Percentiles rank a stretch among this genome's conserved stretches.
Conservation (phyloP, 2,329 filamentous ascomycete species). For the Exophiala alcalophila region DNA sequence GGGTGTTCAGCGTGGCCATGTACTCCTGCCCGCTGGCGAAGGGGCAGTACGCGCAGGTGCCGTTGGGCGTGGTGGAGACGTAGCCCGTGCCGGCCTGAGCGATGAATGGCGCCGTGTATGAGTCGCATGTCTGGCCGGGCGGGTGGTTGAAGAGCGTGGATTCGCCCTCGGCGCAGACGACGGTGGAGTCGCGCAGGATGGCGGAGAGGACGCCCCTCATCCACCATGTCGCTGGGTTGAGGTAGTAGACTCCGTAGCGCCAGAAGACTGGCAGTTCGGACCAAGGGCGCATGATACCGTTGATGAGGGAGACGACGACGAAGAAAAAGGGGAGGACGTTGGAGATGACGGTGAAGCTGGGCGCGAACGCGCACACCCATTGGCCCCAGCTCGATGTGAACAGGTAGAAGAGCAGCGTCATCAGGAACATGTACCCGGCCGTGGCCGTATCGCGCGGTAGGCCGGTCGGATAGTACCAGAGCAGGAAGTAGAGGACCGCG, state of each 20-base stretch:
- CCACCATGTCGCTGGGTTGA: slow-evolving; percentile 70
- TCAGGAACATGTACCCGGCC: slow-evolving; percentile 73
- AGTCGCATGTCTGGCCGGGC: slow-evolving; percentile 59
- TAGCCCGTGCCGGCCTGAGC: slow-evolving; percentile 42
- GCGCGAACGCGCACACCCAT: slow-evolving; percentile 80
- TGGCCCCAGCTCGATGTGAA: slow-evolving; percentile 76
- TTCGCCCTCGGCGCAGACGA: slow-evolving; percentile 57
- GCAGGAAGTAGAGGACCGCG: slow-evolving; percentile 64
- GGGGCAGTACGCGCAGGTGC: slow-evolving; percentile 67
- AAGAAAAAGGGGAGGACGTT: slow-evolving; percentile 77
- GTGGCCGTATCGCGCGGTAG: slow-evolving; percentile 62
- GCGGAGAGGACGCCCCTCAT: slow-evolving; percentile 67
- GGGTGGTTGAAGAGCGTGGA: slow-evolving; percentile 65
- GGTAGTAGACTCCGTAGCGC: slow-evolving; percentile 51
- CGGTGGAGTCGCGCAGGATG: slow-evolving; percentile 52
- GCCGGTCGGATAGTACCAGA: slow-evolving; percentile 76
- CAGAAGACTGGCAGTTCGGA: slow-evolving; percentile 49
- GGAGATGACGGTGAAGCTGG: slow-evolving; percentile 72
- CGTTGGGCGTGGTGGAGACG: slow-evolving; percentile 59
- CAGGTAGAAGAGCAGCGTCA: slow-evolving; percentile 73
- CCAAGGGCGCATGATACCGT: slow-evolving; percentile 72
- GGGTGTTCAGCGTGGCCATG: slow-evolving; percentile 57
- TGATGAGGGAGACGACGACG: slow-evolving; percentile 72
- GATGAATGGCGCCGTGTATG: slow-evolving; percentile 63
- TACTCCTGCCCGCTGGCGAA: slow-evolving; percentile 66